Base-by-base conservation (phyloP, 2,329 filamentous ascomycete genomes). In the Ilyonectria mors-panacis region DNA sequence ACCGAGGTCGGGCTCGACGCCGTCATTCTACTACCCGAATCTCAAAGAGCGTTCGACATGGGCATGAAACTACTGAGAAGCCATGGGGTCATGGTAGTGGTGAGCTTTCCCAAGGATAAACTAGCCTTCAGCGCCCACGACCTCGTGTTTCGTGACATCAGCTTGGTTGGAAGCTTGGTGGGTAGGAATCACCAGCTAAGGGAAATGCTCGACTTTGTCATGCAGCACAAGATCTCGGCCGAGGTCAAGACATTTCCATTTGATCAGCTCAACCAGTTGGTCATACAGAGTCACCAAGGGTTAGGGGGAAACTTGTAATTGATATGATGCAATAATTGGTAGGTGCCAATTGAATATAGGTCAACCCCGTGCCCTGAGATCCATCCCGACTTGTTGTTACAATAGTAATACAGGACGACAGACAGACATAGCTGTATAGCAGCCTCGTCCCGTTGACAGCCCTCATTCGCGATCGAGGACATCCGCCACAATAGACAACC, bases 191-290 rank as follows among this genome's bases (percentile, higher is more conserved):
- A 56, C 7, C 55, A 59, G 28, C n/a, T 65, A 6, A 30, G 50
- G 28, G 63, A 65, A 23, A 65, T 65, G 57, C 57, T 65, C 13
- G 39, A 65, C 9, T 65, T 61, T 44, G 56, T 33, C 4, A 42
- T 26, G 4, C 33, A 35, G 12, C 39, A 65, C 26, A 12, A 33
- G 6, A 23, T 65, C 3, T 13, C 6, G 19, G 50, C 33, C 21
- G 12, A 56, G n/a, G 17, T 56, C n/a, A 65, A 60, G 48, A 55
- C 50, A 6, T 65, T 55, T 37, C 56, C 63, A 2, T 56, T 65
- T 23, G 12, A 19, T 8, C 23, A 51, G 33, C 28, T 65, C 23
- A 59, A 65, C 30, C 10, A 65, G 17, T 30, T 60, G 15, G 63
- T 48, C 2, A 19, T 47, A 9, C 15, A 15, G n/a, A 35, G 10